These are phyloP conservation scores for Ophiocordyceps camponoti-floridani DNA, from an alignment of 2,329 filamentous ascomycete species.

Conservation along the genomic window DNA sequence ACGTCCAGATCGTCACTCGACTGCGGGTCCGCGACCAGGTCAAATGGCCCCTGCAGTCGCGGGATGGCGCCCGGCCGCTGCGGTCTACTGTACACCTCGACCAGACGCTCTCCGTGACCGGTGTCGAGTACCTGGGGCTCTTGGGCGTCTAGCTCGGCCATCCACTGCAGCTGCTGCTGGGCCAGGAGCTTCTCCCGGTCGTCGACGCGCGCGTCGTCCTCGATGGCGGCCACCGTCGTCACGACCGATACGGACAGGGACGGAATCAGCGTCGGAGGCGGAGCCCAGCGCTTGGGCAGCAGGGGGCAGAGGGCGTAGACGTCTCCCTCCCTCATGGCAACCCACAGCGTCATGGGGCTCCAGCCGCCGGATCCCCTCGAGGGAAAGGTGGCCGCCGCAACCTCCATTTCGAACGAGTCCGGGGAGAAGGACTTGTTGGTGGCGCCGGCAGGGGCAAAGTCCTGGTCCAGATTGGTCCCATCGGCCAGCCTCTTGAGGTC, in stretches of 20 bases:
- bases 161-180: slow-evolving; percentile 50
- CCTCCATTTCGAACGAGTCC: slow-evolving; percentile 84
- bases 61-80: slow-evolving; percentile 38
- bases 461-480: slow-evolving; percentile 63
- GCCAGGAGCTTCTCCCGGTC: slow-evolving; percentile 35
- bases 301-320: slow-evolving; percentile 87
- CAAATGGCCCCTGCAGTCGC: slow-evolving; percentile 44
- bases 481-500: slow-evolving; percentile 82
- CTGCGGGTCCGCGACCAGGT: slow-evolving; percentile 34
- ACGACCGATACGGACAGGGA: slow-evolving; percentile 72
- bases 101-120: slow-evolving; percentile 25
- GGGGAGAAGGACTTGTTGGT: slow-evolving; percentile 73
- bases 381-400: slow-evolving; percentile 71
- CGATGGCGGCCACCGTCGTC: slow-evolving; percentile 46
- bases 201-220: slow-evolving; percentile 38
- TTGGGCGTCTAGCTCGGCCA: slow-evolving; percentile 46
- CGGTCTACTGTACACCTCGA: slow-evolving; percentile 40
- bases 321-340: slow-evolving; percentile 88
- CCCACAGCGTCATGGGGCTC: slow-evolving; percentile 91
- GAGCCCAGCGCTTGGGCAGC: slow-evolving; percentile 71
- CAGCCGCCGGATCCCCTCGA: slow-evolving; percentile 56
- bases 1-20: slow-evolving; percentile 38
- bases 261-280: slow-evolving; percentile 57
- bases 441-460: slow-evolving; percentile 57
- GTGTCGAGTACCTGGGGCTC: slow-evolving; percentile 38